Base-by-base conservation (phyloP, 1,284 basidiomycete genomes). In the Fomitopsis schrenkii region DNA sequence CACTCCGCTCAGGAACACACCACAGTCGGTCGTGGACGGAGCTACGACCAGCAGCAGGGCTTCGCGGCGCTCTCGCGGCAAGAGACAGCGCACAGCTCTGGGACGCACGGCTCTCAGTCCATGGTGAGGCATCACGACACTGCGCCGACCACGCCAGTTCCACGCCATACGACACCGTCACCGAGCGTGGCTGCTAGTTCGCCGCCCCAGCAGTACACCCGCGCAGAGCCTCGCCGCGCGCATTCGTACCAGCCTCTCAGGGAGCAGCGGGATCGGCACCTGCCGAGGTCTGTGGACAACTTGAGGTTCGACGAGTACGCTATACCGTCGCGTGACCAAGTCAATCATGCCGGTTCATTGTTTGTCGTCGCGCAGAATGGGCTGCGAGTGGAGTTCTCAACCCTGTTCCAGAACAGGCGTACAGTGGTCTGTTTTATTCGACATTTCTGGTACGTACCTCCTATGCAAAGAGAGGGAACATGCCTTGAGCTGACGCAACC, bases 351-450 rank as follows among this genome's bases (percentile, higher is more conserved):
- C 4, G 83, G 86, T 2, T 76, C 84, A 22, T 79, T 90, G 55
- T 75, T 81, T 28, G 81, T 95, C 57, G 78, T 88, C 55, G 82
- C 84, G 57, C 86, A 91, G 68, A 83, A 83, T 36, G 93, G 92
- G 17, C 67, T 84, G 8, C 78, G 82, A 10, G 76, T 91, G 45
- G 78, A 77, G 30, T 95, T 96, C 65, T 89, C 91, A 2, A 84
- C 90, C 54, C 72, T 96, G 33, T 90, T 93, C 71, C 79, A 78
- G 56, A 76, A 79, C 10, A 81, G 83, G 69, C 82, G 80, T 71
- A 91, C 90, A 1, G 81, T 95, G 60, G 86, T 95, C 57, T 72
- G 89, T 53, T 91, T 92, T 75, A 83, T 91, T 64, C 79, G 90
- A 45, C 88, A 91, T 72, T 91, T 92, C 71, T 88, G 86, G 86